Base-by-base conservation (phyloP, 2,329 filamentous ascomycete genomes). In the Talaromyces sp. region DNA sequence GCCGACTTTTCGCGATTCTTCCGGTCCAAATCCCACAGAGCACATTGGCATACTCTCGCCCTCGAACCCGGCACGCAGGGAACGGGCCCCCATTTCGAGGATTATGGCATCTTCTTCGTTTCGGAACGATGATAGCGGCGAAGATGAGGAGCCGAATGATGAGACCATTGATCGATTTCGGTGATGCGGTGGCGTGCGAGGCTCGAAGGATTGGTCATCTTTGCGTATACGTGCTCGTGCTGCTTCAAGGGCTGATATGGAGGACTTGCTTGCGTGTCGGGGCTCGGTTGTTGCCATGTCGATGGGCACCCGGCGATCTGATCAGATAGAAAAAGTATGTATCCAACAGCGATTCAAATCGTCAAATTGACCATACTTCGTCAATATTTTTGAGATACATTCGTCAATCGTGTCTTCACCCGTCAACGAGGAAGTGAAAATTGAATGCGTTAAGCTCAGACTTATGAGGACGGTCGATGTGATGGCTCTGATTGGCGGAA, bases 61-160 rank as follows among this genome's bases (percentile, higher is more conserved):
- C 5, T 93, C 91, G 74, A 97, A 95, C 0, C 95, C 95, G 10
- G 90, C 89, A 53, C 90, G 88, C 29, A 98, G 77, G 77, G 88
- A 90, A 25, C 94, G 87, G 10, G 91, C 86, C 1, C 93, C 93
- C 40, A 98, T 76, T 75, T 98, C 93, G 61, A 97, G 82, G 49
- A 99, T 85, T 5, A 97, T 79, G 6, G 89, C 83, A 70, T 97
- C 95, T 73, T 99, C 95, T 72, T 97, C 93, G 65, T 87, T 84
- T 58, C 87, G 85, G 68, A 85, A 87, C 27, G 81, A 81, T 36
- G 81, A 81, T 54, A 84, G 81, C 1, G 86, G 85, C 5, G 87
- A 88, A 34, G 84, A 85, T 69, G 84, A 86, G 54, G 64, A 66
- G 61, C 83, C 81, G 67, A 76, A 80, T 38, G 69, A 88, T 74